Evolutionary conservation across 805 yeast species (phyloP).

Genomic region (Pichia scutulata): DNA sequence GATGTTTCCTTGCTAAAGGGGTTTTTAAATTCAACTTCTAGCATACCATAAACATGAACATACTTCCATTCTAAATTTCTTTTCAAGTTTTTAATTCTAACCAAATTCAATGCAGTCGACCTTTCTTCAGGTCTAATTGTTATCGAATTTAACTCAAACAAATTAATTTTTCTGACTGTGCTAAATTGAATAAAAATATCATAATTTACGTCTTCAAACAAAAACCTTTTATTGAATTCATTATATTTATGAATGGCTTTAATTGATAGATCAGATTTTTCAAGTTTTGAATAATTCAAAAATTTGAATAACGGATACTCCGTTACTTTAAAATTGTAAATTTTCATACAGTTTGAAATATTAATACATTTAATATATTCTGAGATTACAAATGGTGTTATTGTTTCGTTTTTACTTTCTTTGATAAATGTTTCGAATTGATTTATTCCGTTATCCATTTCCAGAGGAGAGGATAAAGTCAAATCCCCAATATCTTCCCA

Average conservation of each 20-base stretch:
- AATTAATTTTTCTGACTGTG: not conserved
- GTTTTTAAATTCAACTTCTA: not conserved
- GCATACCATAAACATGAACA: slow-evolving; percentile 1
- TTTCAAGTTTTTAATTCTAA: not conserved
- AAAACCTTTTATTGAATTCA: slow-evolving; percentile 2
- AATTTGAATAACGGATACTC: not conserved
- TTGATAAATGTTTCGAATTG: not conserved
- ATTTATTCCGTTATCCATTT: not conserved
- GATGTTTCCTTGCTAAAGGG: not conserved
- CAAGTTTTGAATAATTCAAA: no score
- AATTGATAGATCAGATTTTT: not conserved
- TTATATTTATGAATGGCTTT: not conserved
- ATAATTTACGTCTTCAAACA: not conserved
- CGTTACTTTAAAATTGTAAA: not conserved
- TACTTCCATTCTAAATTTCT: slow-evolving; percentile 2
- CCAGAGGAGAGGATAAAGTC: not conserved
- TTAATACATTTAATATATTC: not conserved
- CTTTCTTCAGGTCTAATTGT: not conserved
- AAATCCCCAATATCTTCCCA: slow-evolving; percentile 6
- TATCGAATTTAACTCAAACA: not conserved
- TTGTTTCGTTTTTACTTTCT: not conserved
- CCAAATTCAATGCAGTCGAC: not conserved
- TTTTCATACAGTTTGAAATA: slow-evolving; percentile 2
- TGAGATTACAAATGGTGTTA: not conserved
- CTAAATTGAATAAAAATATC: not conserved